Percentiles rank a stretch among this genome's conserved stretches.
phyloP scores from a whole-genome alignment of 345 rosid species.

The Bruguiera sexangula region DNA sequence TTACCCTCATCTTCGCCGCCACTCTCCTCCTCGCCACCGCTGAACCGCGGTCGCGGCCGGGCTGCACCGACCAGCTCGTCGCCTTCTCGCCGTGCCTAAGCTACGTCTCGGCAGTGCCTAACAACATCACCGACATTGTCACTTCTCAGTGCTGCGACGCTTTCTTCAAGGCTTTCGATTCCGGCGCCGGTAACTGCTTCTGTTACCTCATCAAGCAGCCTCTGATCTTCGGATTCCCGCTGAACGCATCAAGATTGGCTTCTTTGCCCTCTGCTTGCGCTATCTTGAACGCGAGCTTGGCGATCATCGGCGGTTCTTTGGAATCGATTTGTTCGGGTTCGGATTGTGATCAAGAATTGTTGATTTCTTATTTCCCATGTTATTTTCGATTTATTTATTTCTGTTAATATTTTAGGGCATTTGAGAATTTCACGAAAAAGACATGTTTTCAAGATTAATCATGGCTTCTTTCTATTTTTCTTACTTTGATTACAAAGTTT shows the following conservation, averaged over 20 bases:
- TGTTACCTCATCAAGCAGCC: constrained; percentile 68
- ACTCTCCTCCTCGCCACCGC: constrained; percentile 4
- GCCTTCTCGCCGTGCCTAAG: constrained; percentile 76
- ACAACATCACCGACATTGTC: constrained; percentile 40
- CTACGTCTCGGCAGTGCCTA: constrained; percentile 61
- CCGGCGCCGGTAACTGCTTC: constrained; percentile 53
- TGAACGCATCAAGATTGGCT: constrained; percentile 51
- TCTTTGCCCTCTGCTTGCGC: constrained; percentile 54
- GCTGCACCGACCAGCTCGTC: constrained; percentile 53
- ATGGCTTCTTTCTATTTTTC: too few relatives aligned
- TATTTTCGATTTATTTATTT: not conserved
- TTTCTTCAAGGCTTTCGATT: constrained; percentile 35
- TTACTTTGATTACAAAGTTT: not conserved
- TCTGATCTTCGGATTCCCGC: constrained; percentile 66
- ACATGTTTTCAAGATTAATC: too few relatives aligned
- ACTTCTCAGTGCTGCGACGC: constrained; percentile 60
- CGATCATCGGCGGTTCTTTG: constrained; percentile 19
- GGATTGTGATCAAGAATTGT: not conserved
- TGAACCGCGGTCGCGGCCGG: constrained; percentile 28
- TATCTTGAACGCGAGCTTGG: not conserved
- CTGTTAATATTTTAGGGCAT: too few relatives aligned
- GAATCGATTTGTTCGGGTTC: constrained; percentile 53
- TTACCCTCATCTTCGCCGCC: not conserved
- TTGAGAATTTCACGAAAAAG: too few relatives aligned
- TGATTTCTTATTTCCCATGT: not conserved